Base-by-base conservation (phyloP, 257 asterid species). In the Cynanchum wilfordii region DNA sequence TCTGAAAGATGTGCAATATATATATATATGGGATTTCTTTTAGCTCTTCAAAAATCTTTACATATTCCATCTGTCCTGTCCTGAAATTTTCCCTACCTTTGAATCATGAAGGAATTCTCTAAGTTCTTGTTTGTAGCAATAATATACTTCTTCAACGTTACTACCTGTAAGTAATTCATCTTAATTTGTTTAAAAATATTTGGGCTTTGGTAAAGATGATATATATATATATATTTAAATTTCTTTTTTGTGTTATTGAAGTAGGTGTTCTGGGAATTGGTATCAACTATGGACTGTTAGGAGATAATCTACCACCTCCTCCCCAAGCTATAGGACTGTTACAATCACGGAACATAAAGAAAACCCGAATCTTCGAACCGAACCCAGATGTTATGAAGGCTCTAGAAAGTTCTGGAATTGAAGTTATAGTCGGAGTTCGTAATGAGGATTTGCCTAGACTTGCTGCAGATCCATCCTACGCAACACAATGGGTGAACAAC, bases 281-380 rank as follows among this genome's bases (percentile, higher is more conserved):
- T 64, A 67, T 85, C 66, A 82, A 82, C 75, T 85, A 85, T 51
- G 89, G 87, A 71, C 8, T 82, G 7, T 13, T 62, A 11, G 89
- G 84, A 15, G 65, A 85, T 56, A 78, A 85, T 67, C 79, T 85
- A 15, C 89, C 84, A 1, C 15, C 77, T 2, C 81, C 89, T 0
- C 3, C 52, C 0, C 56, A 82, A 24, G 81, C 52, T 24, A 36
- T 82, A n/a, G 51, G 76, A 7, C 57, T 64, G 0, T 72, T 82
- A 0, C 66, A 71, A 57, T 79, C 79, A 66, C 72, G 57, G 71
- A 56, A 50, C 38, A 72, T 82, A 19, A 13, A 49, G 3, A 78
- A 74, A 19, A 50, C 55, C 6, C 78, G 89, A 42, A 73, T 82
- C 16, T 82, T 78, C 19, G 79, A 82, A 0, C 87, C 89, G 0